Base-by-base conservation (phyloP, 139 green algal species). In the Chlamydomonas schloesseri region DNA sequence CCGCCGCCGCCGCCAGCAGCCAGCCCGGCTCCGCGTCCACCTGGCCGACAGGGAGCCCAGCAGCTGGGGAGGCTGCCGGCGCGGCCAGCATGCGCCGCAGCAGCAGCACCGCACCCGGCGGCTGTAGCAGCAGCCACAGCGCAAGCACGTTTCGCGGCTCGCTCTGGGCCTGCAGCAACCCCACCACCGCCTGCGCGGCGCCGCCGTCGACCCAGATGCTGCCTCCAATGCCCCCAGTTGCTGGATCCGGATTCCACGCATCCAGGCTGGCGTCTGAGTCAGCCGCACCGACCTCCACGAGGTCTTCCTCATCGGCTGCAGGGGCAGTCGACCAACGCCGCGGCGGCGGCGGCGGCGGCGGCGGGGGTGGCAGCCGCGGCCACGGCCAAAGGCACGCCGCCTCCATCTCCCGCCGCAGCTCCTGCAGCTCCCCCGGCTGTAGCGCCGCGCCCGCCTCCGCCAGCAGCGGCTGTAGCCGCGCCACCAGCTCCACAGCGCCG, bases 81-180 rank as follows among this genome's bases (percentile, higher is more conserved):
- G 24, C 2, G 14, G 2, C 3, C 60, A 68, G 26, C 15, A 3
- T 1, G 26, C n/a, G n/a, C n/a, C n/a, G 14, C 64, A 55, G 50
- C 29, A 33, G n/a, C 78, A 84, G 64, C 68, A 67, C 28, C n/a
- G 55, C 67, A 6, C 11, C 31, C 0, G 79, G 79, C 31, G 65
- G 79, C 67, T 76, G 79, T 1, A n/a, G 13, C 65, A 85, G 64
- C 67, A 85, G 50, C 79, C 79, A 85, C 13, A 18, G 13, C 2
- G 67, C 79, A 31, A 85, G 50, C 29, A 29, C 60, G 42, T 50
- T 50, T 5, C 42, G 42, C 26, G 18, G 3, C 10, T 74, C 14
- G 28, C 28, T 17, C 55, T 57, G 33, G 42, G 33, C 74, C 46
- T 13, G 5, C 29, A 3, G 47, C 11, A 26, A 17, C 60, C 15